A percentile compares a stretch with the other conserved stretches of the same genome.
Evolutionary conservation across 768 basidiomycete species (phyloP).

Genomic region (Podaxis sp.): DNA sequence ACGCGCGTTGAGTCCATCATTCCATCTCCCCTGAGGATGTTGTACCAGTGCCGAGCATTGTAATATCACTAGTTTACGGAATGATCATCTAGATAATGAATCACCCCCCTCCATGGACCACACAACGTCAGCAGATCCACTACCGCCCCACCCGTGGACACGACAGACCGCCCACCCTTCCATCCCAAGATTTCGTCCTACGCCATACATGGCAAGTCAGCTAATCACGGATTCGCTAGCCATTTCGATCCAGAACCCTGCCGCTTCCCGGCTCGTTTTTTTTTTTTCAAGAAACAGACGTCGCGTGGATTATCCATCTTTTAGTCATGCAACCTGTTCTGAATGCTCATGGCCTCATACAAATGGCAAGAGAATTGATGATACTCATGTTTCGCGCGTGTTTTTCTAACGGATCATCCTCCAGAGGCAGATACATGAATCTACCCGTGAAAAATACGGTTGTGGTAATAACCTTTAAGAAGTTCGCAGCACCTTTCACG

Average conservation of each 20-base stretch:
- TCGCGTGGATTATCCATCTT: not conserved
- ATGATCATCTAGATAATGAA: constrained; percentile 14
- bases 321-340: not conserved
- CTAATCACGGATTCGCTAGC: not conserved
- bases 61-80: constrained; percentile 7
- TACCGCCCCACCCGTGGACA: not conserved
- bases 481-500: not conserved
- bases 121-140: constrained; percentile 9
- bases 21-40: not conserved
- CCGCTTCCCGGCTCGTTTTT: not conserved
- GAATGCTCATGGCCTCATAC: not conserved
- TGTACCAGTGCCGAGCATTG: constrained; percentile 3
- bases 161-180: not conserved
- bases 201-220: not conserved
- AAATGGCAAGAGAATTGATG: not conserved
- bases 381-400: constrained; percentile 11
- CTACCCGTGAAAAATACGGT: not conserved
- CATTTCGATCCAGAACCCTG: not conserved
- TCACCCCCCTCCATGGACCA: not conserved
- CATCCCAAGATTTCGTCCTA: not conserved
- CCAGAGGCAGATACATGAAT: not conserved
- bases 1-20: not conserved
- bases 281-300: not conserved
- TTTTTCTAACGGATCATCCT: constrained; percentile 7
- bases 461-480: not conserved